Percentiles rank a stretch among this genome's conserved stretches.
phyloP scores from a whole-genome alignment of 2,329 filamentous ascomycete genomes.

The Rhynchosporium secalis region DNA sequence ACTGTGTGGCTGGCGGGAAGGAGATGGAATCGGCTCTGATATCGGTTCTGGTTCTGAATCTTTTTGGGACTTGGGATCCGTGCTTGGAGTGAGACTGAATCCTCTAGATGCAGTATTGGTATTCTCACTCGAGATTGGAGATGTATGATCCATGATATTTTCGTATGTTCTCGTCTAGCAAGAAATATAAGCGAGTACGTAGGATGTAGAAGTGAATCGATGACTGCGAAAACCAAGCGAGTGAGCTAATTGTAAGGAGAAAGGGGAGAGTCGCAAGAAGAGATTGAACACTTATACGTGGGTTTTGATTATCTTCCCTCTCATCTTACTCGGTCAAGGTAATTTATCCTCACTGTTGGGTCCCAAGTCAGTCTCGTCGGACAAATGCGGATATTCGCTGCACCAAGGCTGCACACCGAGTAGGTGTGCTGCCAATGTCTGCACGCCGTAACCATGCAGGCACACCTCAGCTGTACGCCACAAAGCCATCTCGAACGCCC shows the following conservation, averaged over 20 bases:
- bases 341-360: not conserved
- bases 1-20: not conserved
- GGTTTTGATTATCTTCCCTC: not conserved
- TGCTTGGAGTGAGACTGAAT: not conserved
- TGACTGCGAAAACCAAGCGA: not conserved
- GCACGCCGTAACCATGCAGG: not conserved
- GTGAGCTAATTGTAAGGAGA: not conserved
- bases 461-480: not conserved
- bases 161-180: constrained; percentile 3
- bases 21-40: constrained; percentile 2
- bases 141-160: not conserved
- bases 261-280: not conserved
- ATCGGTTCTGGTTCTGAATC: not conserved
- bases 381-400: not conserved
- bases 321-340: not conserved
- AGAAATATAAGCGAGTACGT: not conserved
- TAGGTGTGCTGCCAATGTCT: not conserved
- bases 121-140: not conserved
- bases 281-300: not conserved
- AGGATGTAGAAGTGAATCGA: not conserved
- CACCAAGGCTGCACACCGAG: constrained; percentile 3
- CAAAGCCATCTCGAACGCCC: not conserved
- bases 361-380: not conserved
- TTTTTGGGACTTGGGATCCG: not conserved
- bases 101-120: not conserved